These are phyloP conservation scores for Diaporthe sp. DNA, from an alignment of 2,329 filamentous ascomycete genomes.

Conservation along the genomic window DNA sequence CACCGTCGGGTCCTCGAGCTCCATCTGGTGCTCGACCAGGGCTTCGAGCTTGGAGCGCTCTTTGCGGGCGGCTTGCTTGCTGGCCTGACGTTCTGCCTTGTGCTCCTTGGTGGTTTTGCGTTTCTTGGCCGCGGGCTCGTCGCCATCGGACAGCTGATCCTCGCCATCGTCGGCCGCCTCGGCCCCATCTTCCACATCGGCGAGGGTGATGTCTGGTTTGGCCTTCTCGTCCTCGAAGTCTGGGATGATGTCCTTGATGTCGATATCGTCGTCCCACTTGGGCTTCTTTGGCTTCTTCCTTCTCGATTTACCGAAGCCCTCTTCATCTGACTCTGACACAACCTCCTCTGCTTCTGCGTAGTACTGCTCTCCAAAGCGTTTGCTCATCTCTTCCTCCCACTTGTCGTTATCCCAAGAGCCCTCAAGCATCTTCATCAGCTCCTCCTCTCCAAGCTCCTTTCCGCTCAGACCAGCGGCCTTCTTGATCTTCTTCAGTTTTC, in stretches of 20 bases:
- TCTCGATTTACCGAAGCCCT: slow-evolving; percentile 67
- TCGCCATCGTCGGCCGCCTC: slow-evolving; percentile 53
- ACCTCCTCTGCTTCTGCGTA: slow-evolving; percentile 80
- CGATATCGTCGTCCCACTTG: slow-evolving; percentile 96
- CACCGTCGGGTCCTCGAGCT: slow-evolving; percentile 77
- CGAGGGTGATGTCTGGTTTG: slow-evolving; percentile 68
- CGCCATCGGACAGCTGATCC: slow-evolving; percentile 57
- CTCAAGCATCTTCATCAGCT: slow-evolving; percentile 88
- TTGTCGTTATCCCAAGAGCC: slow-evolving; percentile 89
- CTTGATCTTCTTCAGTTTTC: slow-evolving; percentile 89
- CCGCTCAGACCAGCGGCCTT: slow-evolving; percentile 86
- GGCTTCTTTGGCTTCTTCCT: slow-evolving; percentile 82
- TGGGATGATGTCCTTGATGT: slow-evolving; percentile 92
- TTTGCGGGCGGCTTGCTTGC: slow-evolving; percentile 81
- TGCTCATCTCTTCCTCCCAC: slow-evolving; percentile 93
- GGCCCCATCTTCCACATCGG: slow-evolving; percentile 63
- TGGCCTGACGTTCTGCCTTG: slow-evolving; percentile 69
- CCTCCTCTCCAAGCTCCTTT: slow-evolving; percentile 76
- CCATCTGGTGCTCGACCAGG: slow-evolving; percentile 85
- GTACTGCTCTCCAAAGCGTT: slow-evolving; percentile 90
- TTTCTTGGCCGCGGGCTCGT: slow-evolving; percentile 64
- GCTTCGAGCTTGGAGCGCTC: slow-evolving; percentile 88
- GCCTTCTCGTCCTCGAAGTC: slow-evolving; percentile 81
- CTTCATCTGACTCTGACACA: slow-evolving; percentile 73
- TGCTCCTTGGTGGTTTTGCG: slow-evolving; percentile 72